These are phyloP conservation scores for Penicillium turbatum DNA, from an alignment of 495 filamentous ascomycete species.

Conservation along the genomic window DNA sequence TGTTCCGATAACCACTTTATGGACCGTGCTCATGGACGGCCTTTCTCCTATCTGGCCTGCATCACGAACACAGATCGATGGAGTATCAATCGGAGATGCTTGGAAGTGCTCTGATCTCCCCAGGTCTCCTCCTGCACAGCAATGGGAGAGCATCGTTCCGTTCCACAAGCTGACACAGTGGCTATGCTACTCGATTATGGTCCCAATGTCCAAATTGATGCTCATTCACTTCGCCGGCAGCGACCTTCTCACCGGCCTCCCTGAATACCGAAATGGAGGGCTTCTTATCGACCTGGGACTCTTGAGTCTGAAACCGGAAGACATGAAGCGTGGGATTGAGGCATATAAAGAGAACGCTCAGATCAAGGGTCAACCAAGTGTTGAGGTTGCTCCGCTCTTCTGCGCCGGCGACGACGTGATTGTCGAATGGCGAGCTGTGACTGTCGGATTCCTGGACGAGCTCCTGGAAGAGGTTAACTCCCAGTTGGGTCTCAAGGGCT, in stretches of 20 bases:
- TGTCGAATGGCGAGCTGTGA: conserved; percentile 66
- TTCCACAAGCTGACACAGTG: conserved; percentile 76
- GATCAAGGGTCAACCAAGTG: conserved; percentile 67
- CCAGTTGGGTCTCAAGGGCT: conserved; percentile 49
- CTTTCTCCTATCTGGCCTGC: conserved; percentile 84
- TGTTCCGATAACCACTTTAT: conserved; percentile 84
- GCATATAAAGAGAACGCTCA: conserved; percentile 70
- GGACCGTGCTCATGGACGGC: conserved; percentile 85
- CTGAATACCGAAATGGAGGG: conserved; percentile 68
- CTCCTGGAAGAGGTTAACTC: conserved; percentile 59
- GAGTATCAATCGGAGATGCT: conserved; percentile 85
- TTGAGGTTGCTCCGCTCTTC: conserved; percentile 65
- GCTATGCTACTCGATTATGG: conserved; percentile 70
- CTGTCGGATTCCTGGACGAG: conserved; percentile 63
- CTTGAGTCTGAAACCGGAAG: conserved; percentile 54
- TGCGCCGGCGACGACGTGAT: conserved; percentile 62
- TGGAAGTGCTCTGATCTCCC: conserved; percentile 89
- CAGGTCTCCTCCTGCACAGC: conserved; percentile 59
- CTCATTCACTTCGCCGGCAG: conserved; percentile 59
- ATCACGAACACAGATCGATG: conserved; percentile 83
- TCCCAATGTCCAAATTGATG: conserved; percentile 61
- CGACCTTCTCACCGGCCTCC: conserved; percentile 61
- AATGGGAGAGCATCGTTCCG: conserved; percentile 92
- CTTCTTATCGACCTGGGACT: conserved; percentile 64
- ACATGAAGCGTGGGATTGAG: conserved; percentile 58